Conservation (phyloP, 768 basidiomycete genomes). For the Tylopilus intermedius region DNA sequence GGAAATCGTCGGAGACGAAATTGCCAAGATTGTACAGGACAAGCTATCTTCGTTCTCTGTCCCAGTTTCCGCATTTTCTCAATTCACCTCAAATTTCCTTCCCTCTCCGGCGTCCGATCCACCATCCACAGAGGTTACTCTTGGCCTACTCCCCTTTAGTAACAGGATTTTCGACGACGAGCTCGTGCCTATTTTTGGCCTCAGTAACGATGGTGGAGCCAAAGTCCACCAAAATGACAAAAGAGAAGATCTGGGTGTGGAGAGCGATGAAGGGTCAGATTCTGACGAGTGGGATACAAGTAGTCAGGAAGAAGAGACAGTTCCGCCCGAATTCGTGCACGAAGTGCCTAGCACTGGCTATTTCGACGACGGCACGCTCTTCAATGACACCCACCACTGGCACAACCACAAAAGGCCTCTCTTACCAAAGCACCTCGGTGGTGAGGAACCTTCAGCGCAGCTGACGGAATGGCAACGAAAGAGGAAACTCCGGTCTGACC, state of each 20-base stretch:
- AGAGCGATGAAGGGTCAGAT: conserved; percentile 11
- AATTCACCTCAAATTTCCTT: conserved; percentile 19
- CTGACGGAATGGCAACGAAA: conserved; percentile 34
- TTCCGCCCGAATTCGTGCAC: background rate
- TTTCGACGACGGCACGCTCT: conserved; percentile 39
- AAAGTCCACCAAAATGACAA: conserved; percentile 8
- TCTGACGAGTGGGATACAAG: conserved; percentile 20
- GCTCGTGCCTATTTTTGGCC: conserved; percentile 33
- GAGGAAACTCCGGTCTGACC: conserved; percentile 40
- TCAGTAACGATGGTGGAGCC: background rate
- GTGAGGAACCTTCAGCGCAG: conserved; percentile 31
- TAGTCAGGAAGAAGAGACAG: conserved; percentile 12
- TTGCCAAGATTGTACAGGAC: conserved; percentile 18
- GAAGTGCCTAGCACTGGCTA: conserved; percentile 11
- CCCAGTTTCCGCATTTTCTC: conserved; percentile 16
- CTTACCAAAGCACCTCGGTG: conserved; percentile 52
- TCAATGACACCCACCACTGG: conserved; percentile 57
- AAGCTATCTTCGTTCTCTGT: conserved; percentile 21
- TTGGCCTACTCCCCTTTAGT: conserved; percentile 36
- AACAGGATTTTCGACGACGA: conserved; percentile 40
- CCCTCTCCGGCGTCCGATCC: background rate
- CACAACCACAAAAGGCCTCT: conserved; percentile 46
- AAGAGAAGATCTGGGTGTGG: conserved; percentile 16
- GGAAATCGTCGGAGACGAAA: conserved; percentile 28
- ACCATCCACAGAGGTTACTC: background rate